Percentiles rank a stretch among this genome's conserved stretches.
Conservation (phyloP, 306 rosid species). For the Pyrus pyrifolia region DNA sequence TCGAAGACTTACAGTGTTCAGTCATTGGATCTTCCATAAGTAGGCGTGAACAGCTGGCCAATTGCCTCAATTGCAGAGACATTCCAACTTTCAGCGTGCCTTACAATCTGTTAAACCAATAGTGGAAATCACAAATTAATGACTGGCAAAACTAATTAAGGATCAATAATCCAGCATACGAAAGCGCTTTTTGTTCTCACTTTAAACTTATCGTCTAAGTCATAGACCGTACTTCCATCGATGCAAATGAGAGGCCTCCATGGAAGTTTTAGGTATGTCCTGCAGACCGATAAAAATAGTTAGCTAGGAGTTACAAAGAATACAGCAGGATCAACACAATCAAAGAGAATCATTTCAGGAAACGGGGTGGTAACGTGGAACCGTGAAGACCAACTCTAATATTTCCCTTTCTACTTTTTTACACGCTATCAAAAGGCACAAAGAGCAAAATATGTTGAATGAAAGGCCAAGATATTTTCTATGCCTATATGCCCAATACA, state of each 20-base stretch:
- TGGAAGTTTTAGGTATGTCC: constrained; percentile 85
- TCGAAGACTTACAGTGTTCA: background rate
- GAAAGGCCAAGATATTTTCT: background rate
- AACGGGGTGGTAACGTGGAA: background rate
- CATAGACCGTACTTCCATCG: constrained; percentile 68
- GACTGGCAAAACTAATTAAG: background rate
- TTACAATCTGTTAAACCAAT: constrained; percentile 50
- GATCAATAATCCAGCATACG: background rate
- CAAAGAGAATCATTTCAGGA: background rate
- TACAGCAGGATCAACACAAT: background rate
- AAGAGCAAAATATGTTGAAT: background rate
- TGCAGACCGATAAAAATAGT: constrained; percentile 27
- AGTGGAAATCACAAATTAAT: constrained; percentile 6
- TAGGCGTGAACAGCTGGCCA: constrained; percentile 64
- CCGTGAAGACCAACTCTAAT: background rate
- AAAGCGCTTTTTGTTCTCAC: constrained; percentile 26
- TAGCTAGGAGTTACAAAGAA: background rate
- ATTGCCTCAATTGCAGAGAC: constrained; percentile 82
- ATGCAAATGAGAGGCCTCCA: constrained; percentile 83
- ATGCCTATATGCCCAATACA: background rate
- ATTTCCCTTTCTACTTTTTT: background rate
- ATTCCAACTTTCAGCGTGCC: constrained; percentile 87
- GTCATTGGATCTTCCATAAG: constrained; percentile 15
- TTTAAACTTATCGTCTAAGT: constrained; percentile 47
- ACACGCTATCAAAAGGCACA: background rate